Evolutionary conservation across 2,329 filamentous ascomycete genomes (phyloP).

Genomic region (Penicillium sp.): DNA sequence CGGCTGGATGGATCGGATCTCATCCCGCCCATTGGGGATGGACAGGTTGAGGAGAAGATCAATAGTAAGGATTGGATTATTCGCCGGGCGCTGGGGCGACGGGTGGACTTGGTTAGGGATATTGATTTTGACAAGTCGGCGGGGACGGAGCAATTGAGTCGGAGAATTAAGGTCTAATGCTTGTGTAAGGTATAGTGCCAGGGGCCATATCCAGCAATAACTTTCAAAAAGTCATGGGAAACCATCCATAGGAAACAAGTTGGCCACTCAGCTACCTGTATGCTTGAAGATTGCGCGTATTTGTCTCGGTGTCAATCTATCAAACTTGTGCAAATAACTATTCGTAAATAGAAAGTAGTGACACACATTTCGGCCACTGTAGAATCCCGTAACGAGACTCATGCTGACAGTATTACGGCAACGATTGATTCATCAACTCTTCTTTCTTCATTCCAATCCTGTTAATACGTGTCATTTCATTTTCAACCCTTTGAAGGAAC

Average conservation of each 20-base stretch:
- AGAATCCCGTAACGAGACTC: too few relatives aligned
- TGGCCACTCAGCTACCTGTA: too few relatives aligned
- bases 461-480: not conserved
- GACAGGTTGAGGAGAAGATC: constrained; percentile 39
- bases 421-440: not conserved
- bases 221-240: too few relatives aligned
- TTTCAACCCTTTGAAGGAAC: not conserved
- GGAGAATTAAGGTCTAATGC: constrained; percentile 26
- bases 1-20: constrained; percentile 40
- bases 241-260: too few relatives aligned
- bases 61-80: constrained; percentile 50
- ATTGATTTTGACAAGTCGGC: constrained; percentile 38
- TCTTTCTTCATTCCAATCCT: not conserved
- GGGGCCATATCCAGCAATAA: too few relatives aligned
- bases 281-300: too few relatives aligned
- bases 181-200: too few relatives aligned
- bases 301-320: too few relatives aligned
- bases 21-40: constrained; percentile 38
- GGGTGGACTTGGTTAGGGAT: constrained; percentile 31
- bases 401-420: too few relatives aligned
- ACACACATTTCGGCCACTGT: too few relatives aligned
- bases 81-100: constrained; percentile 41
- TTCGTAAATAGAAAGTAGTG: too few relatives aligned
- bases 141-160: constrained; percentile 41
- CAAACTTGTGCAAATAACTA: too few relatives aligned